Percentiles rank a stretch among this genome's conserved stretches.
Conservation (phyloP, 129 eudicot species). For the Centrapalus pauciflorus region DNA sequence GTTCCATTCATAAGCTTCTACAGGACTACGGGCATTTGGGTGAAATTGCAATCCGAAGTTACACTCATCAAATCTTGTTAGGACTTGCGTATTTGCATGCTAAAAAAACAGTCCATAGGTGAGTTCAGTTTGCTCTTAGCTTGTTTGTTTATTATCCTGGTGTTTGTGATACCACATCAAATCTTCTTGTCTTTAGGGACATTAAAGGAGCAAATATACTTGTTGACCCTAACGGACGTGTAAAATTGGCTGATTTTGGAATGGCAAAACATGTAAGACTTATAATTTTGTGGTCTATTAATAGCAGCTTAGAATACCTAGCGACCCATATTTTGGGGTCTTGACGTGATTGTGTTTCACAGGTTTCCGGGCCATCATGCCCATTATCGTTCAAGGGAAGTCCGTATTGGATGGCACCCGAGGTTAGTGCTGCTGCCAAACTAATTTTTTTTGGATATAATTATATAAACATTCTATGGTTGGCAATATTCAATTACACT, state of each 20-base stretch:
- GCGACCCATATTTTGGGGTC: neutral
- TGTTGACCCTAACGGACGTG: conserved; percentile 63
- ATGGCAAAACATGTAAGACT: conserved; percentile 72
- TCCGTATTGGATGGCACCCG: conserved; percentile 79
- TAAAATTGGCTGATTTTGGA: conserved; percentile 73
- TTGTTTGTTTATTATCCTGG: neutral
- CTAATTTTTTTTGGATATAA: neutral
- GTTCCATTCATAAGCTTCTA: conserved; percentile 73
- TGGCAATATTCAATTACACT: neutral
- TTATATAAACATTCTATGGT: neutral
- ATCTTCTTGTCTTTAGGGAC: conserved; percentile 47
- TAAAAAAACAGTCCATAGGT: conserved; percentile 65
- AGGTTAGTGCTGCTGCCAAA: conserved; percentile 27
- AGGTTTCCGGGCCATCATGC: conserved; percentile 53
- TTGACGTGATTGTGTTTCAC: conserved; percentile 20
- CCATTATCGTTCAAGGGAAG: conserved; percentile 71
- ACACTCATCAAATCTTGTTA: conserved; percentile 56
- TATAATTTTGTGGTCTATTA: neutral
- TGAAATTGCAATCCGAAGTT: conserved; percentile 57
- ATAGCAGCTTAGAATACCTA: neutral
- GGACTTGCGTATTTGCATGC: conserved; percentile 73
- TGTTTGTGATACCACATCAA: neutral
- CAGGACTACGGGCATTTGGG: conserved; percentile 66
- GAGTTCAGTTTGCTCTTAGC: neutral
- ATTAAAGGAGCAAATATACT: conserved; percentile 73